Evolutionary conservation across 2,329 filamentous ascomycete genomes (phyloP).

Genomic region (Thielaviopsis ethacetica): DNA sequence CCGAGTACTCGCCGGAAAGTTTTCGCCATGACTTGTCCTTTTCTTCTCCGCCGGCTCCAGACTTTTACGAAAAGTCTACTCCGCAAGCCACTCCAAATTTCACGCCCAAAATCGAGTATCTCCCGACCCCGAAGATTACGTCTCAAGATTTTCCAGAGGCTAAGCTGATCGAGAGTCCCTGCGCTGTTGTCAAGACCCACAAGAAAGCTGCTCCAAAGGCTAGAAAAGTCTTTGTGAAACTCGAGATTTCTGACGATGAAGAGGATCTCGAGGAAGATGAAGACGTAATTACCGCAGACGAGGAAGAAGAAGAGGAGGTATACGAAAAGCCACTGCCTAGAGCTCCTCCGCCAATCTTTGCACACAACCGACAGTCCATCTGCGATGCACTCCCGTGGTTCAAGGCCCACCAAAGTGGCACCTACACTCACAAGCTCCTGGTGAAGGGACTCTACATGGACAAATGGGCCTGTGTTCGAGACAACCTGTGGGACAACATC

Average conservation of each 20-base stretch:
- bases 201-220: not conserved
- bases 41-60: no score
- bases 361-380: conserved; percentile 39
- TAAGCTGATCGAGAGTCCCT: not conserved
- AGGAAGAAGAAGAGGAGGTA: not conserved
- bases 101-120: no score
- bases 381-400: conserved; percentile 50
- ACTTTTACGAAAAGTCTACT: no score
- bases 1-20: not conserved
- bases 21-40: not conserved
- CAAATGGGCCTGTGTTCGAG: conserved; percentile 32
- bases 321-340: not conserved
- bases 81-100: no score
- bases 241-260: not conserved
- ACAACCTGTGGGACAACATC: conserved; percentile 42
- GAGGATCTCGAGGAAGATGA: not conserved
- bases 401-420: conserved; percentile 41
- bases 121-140: no score
- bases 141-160: no score
- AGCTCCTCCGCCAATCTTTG: conserved; percentile 29
- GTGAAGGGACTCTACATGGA: conserved; percentile 44
- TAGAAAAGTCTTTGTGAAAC: not conserved
- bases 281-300: not conserved
- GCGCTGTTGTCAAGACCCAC: not conserved
- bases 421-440: conserved; percentile 33